Base-by-base conservation (phyloP, 169 alveolate genomes). In the Plasmodium adleri region DNA sequence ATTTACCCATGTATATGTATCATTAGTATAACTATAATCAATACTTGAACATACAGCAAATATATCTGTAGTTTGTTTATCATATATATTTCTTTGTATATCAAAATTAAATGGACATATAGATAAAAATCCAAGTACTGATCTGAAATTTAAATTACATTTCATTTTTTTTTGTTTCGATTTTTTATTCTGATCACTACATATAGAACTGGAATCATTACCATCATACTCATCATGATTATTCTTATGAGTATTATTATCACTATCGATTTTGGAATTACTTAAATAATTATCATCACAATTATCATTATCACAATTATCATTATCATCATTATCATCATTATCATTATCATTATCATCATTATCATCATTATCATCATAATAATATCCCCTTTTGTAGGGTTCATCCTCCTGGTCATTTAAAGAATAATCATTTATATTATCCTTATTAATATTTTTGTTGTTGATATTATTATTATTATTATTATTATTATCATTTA, bases 31-130 rank as follows among this genome's bases (percentile, higher is more conserved):
- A 22, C 74, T 74, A 28, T 74, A 74, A 43, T 74, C 88, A 49
- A 74, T 74, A 32, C 88, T 60, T 74, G 88, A 15, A 28, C 88
- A 74, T n/a, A 74, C 88, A 3, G 88, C 88, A 74, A 28, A 74
- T 2, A 60, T 45, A 20, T 74, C 66, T 15, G 68, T 13, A 17
- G 74, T 60, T 50, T 74, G 88, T 2, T 66, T 74, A 60, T 8
- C 52, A 67, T 74, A 74, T 10, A 45, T 74, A 28, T 59, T 22
- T 50, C 45, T 74, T 45, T 74, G 6, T 45, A 17, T 13, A 24
- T 74, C 74, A 50, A 60, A 74, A 20, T 15, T 12, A 74, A 74
- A 74, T 74, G 88, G 88, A 10, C 88, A 74, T 0, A 74, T 28
- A n/a, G 88, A 74, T 10, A 74, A 59, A 50, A 74, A 74, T 12